These are phyloP conservation scores for Candida coquimbonensis DNA, from an alignment of 805 yeast species.

Conservation along the genomic window DNA sequence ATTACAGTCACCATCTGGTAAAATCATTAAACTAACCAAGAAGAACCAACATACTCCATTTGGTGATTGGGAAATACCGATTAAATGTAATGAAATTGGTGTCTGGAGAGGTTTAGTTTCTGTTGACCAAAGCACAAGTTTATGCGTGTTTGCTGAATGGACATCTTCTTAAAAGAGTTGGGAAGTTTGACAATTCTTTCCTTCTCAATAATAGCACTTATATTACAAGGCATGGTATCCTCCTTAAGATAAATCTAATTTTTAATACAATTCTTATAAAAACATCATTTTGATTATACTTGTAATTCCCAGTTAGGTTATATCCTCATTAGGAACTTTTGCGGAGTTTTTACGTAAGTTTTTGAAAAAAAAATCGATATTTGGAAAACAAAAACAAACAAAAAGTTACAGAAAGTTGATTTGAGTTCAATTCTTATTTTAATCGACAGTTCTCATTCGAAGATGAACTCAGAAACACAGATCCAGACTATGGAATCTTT, in stretches of 20 bases:
- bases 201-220: background rate
- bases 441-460: background rate
- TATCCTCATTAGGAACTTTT: background rate
- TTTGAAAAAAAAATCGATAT: background rate
- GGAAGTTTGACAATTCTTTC: background rate
- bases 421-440: too few relatives aligned
- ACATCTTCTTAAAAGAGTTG: conserved; percentile 30
- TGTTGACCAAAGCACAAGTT: conserved; percentile 67
- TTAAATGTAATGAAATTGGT: conserved; percentile 67
- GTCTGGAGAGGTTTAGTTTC: conserved; percentile 77
- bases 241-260: too few relatives aligned
- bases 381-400: background rate
- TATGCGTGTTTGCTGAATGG: conserved; percentile 95
- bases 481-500: background rate
- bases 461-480: background rate
- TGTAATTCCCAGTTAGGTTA: background rate
- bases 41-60: conserved; percentile 38
- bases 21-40: conserved; percentile 52
- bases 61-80: conserved; percentile 54
- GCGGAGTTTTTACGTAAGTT: background rate
- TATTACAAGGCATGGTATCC: background rate
- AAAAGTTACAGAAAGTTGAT: background rate
- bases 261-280: too few relatives aligned
- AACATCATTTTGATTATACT: background rate
- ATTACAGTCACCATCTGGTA: conserved; percentile 81